Percentiles rank a stretch among this genome's conserved stretches.
Conservation (phyloP, 2,329 filamentous ascomycete genomes). For the Bretziella fagacearum region DNA sequence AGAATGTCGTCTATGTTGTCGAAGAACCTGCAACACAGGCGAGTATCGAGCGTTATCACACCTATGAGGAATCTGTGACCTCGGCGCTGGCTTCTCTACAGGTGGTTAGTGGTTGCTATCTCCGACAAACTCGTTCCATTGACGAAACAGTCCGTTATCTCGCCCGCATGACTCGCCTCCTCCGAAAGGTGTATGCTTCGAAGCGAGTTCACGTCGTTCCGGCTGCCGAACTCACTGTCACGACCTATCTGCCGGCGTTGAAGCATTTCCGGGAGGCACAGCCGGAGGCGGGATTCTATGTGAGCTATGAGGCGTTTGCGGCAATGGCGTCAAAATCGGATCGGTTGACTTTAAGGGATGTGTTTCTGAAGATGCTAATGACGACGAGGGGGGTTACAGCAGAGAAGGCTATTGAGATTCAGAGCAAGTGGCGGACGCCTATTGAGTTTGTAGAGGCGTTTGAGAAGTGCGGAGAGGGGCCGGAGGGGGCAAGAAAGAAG, state of each 20-base stretch:
- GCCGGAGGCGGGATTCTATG: constrained; percentile 35
- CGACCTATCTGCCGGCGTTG: constrained; percentile 49
- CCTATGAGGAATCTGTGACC: constrained; percentile 49
- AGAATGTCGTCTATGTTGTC: constrained; percentile 61
- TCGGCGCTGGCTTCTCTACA: constrained; percentile 63
- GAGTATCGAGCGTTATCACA: constrained; percentile 27
- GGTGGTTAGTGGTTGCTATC: constrained; percentile 61
- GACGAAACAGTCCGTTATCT: constrained; percentile 67
- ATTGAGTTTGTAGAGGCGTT: constrained; percentile 54
- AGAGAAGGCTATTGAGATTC: constrained; percentile 65
- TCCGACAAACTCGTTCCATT: constrained; percentile 58
- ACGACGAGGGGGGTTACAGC: constrained; percentile 57
- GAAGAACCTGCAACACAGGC: constrained; percentile 52
- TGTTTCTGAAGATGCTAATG: constrained; percentile 78
- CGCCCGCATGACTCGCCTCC: constrained; percentile 49
- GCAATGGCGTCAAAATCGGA: constrained; percentile 60
- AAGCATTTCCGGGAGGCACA: constrained; percentile 38
- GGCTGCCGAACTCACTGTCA: constrained; percentile 41
- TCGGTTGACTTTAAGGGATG: constrained; percentile 52
- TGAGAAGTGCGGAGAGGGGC: constrained; percentile 32
- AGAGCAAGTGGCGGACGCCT: constrained; percentile 62
- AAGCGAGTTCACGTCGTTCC: constrained; percentile 47
- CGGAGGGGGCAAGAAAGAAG: constrained; percentile 28
- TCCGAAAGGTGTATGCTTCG: constrained; percentile 47
- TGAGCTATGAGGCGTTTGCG: constrained; percentile 56